Percentiles rank a stretch among this genome's conserved stretches.
Conservation (phyloP, 768 basidiomycete species). For the Rhodotorula graminis region DNA sequence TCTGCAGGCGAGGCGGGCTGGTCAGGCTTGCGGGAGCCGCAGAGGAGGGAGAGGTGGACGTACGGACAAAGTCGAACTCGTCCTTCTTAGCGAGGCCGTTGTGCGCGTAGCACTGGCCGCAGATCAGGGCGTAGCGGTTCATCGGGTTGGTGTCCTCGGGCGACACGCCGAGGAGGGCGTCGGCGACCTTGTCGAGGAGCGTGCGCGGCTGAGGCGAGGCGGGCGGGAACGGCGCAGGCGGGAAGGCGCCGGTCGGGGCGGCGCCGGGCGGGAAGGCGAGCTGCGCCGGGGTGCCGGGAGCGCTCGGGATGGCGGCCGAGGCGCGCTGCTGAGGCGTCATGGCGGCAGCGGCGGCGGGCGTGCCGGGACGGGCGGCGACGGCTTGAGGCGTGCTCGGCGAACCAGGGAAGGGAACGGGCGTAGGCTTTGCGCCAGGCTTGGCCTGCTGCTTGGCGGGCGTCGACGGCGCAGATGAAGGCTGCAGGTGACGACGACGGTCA, state of each 20-base stretch:
- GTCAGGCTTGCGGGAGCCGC: not conserved
- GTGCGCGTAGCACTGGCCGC: constrained; percentile 77
- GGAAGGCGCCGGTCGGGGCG: constrained; percentile 7
- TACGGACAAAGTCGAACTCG: constrained; percentile 75
- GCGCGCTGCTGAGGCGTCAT: constrained; percentile 8
- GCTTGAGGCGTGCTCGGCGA: not conserved
- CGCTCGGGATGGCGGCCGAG: not conserved
- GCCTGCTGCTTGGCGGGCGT: constrained; percentile 4
- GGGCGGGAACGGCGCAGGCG: constrained; percentile 34
- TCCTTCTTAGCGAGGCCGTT: constrained; percentile 81
- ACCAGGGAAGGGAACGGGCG: constrained; percentile 1
- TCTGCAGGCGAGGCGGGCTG: constrained; percentile 52
- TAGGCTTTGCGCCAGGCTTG: not conserved
- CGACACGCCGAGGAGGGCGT: constrained; percentile 70
- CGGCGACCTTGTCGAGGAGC: constrained; percentile 83
- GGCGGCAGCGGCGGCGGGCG: not conserved
- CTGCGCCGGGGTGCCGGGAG: not conserved
- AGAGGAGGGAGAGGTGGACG: constrained; percentile 46
- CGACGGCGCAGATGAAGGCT: constrained; percentile 4
- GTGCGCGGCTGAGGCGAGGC: constrained; percentile 60
- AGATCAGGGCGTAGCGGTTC: constrained; percentile 76
- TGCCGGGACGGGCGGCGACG: constrained; percentile 14
- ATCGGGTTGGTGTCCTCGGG: constrained; percentile 53
- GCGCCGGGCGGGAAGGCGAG: not conserved
- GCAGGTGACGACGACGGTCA: not conserved